Percentiles rank a stretch among this genome's conserved stretches.
Evolutionary conservation across 129 eudicot genomes (phyloP).

Genomic region (Centaurea solstitialis): DNA sequence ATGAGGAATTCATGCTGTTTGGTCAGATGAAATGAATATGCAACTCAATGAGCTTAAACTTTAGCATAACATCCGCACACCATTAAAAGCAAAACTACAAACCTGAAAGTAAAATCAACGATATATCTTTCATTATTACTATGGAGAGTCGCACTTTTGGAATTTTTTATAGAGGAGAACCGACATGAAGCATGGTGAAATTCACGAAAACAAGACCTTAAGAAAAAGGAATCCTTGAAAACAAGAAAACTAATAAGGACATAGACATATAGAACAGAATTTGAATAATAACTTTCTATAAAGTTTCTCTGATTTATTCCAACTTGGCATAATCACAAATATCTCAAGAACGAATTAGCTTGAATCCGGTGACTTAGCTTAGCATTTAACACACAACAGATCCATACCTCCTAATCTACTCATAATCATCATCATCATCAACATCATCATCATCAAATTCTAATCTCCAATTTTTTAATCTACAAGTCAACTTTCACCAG

Average conservation of each 20-base stretch:
- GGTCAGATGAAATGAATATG: conserved; percentile 27
- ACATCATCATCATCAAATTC: conserved; percentile 20
- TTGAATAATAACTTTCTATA: conserved; percentile 5
- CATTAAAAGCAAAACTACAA: conserved; percentile 25
- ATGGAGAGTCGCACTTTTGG: neutral
- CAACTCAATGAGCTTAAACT: conserved; percentile 31
- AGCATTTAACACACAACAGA: neutral
- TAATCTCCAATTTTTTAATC: conserved; percentile 6
- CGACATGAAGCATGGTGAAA: neutral
- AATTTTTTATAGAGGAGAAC: neutral
- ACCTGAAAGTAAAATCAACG: conserved; percentile 23
- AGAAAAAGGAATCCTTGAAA: neutral
- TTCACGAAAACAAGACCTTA: conserved; percentile 5
- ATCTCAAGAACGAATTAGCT: conserved; percentile 1
- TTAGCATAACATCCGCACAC: conserved; percentile 22
- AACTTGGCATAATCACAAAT: neutral
- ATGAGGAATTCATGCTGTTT: conserved; percentile 63
- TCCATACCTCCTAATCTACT: conserved; percentile 1
- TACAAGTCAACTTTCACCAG: conserved; percentile 24
- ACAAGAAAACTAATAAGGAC: neutral
- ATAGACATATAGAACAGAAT: conserved; percentile 7
- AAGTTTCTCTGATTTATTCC: conserved; percentile 10
- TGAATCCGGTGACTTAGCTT: conserved; percentile 10
- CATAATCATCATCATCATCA: conserved; percentile 18
- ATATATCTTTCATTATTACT: conserved; percentile 13